Evolutionary conservation across 2,329 filamentous ascomycete species (phyloP), one percentile per base, ranked within the genome.

Genomic region (Aspergillus arachidicola): DNA sequence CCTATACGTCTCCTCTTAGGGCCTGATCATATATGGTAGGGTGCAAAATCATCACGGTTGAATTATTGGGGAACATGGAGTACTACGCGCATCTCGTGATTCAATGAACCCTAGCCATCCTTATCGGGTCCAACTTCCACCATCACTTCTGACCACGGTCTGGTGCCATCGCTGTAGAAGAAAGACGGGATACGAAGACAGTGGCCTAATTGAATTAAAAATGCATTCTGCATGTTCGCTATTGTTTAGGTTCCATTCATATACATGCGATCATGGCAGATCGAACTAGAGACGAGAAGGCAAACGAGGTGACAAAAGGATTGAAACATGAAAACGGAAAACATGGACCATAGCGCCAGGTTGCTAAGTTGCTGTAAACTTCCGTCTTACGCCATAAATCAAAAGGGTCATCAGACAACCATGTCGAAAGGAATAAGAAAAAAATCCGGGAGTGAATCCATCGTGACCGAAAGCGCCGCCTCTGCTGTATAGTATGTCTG

Each of bases 271-370:
- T 6, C 30, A 56, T 34, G 16, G 14, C 32, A 36, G 51, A 43
- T 36, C 26, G 21, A 61, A 57, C 7, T 57, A 53, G 23, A 38
- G 38, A 57, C 53, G 53, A 61, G 54, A 51, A 61, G 30, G 26
- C 51, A 55, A 36, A 14, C 30, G 6, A 21, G 16, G 12, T 16
- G 9, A 14, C 4, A 48, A 21, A 55, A 41, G 46, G 21, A 45
- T 28, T 30, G 4, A 32, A 36, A 14, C 21, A 57, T 34, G n/a
- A 30, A 51, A 23, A 34, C 30, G 9, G 26, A 53, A 14, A 46
- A 55, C 9, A 60, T 26, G 3, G 45, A n/a, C 48, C 36, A 54
- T 34, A 45, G 36, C 46, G 58, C 58, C 58, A 54, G 21, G 9
- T 50, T 59, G 58, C 58, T 53, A 34, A 54, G 30, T 26, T 21